These are phyloP conservation scores for Cerioporus squamosus DNA, from an alignment of 1,284 basidiomycete species.

Conservation along the genomic window DNA sequence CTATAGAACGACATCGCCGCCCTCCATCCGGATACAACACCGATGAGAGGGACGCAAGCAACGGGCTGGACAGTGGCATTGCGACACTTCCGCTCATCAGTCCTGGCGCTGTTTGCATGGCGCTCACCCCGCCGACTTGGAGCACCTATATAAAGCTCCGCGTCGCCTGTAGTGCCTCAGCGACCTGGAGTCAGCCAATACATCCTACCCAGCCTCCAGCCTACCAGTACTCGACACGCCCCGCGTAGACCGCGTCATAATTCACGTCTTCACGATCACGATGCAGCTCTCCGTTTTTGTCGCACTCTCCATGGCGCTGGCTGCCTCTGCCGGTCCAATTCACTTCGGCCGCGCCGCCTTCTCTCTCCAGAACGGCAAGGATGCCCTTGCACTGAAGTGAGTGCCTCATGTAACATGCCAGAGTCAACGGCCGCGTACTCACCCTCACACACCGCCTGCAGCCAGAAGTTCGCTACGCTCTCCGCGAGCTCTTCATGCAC, in stretches of 20 bases:
- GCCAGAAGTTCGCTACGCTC: conserved; percentile 48
- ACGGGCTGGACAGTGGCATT: too few relatives aligned
- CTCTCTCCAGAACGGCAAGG: conserved; percentile 51
- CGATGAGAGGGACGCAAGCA: too few relatives aligned
- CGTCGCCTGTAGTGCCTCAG: background rate
- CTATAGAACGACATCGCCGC: too few relatives aligned
- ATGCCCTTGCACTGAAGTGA: conserved; percentile 34
- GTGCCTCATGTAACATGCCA: background rate
- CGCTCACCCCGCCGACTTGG: too few relatives aligned
- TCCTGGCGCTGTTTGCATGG: too few relatives aligned
- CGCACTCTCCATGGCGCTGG: conserved; percentile 37
- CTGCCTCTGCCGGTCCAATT: conserved; percentile 40
- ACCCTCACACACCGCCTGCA: conserved; percentile 22
- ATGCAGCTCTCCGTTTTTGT: conserved; percentile 30
- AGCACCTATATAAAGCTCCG: background rate
- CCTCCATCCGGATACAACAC: too few relatives aligned
- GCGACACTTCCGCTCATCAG: too few relatives aligned
- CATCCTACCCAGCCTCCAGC: background rate
- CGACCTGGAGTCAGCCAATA: conserved; percentile 25
- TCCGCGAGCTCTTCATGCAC: conserved; percentile 45
- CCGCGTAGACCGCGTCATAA: background rate
- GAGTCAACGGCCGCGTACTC: too few relatives aligned
- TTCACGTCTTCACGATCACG: background rate
- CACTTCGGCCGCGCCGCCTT: conserved; percentile 40
- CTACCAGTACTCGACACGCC: background rate